Conservation (phyloP, 2,329 filamentous ascomycete species). For the Fusarium tanahbumbuense region DNA sequence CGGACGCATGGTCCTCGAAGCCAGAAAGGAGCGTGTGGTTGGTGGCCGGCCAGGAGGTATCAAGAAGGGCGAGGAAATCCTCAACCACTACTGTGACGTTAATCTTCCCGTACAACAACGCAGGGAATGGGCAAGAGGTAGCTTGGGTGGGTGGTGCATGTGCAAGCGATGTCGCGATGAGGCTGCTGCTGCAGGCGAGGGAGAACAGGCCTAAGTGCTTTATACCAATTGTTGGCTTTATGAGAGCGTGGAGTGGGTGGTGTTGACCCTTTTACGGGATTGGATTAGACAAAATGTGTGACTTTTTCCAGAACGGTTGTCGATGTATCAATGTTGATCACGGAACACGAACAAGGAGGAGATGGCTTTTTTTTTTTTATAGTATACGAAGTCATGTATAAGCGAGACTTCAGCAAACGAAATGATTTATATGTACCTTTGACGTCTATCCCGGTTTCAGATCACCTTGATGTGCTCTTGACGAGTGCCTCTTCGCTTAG, state of each 20-base stretch:
- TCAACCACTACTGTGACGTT: slow-evolving; percentile 96
- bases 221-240: background rate
- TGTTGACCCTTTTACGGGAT: slow-evolving; percentile 17
- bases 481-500: background rate
- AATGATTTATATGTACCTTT: background rate
- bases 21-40: slow-evolving; percentile 67
- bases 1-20: slow-evolving; percentile 78
- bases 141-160: slow-evolving; percentile 88
- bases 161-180: slow-evolving; percentile 86
- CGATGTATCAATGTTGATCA: slow-evolving; percentile 4
- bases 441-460: background rate
- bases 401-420: slow-evolving; percentile 5
- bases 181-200: slow-evolving; percentile 52
- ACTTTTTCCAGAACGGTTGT: slow-evolving; percentile 4
- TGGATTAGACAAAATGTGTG: slow-evolving; percentile 30
- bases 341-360: background rate
- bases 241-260: slow-evolving; percentile 10
- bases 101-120: slow-evolving; percentile 80
- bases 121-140: slow-evolving; percentile 88
- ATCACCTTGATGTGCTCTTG: background rate
- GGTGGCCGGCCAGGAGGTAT: slow-evolving; percentile 69
- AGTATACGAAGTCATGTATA: slow-evolving; percentile 9
- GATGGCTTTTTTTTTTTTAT: background rate
- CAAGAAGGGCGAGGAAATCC: slow-evolving; percentile 81
- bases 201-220: slow-evolving; percentile 18